These are phyloP conservation scores for Glonium stellatum DNA, from an alignment of 495 filamentous ascomycete species.

Conservation along the genomic window DNA sequence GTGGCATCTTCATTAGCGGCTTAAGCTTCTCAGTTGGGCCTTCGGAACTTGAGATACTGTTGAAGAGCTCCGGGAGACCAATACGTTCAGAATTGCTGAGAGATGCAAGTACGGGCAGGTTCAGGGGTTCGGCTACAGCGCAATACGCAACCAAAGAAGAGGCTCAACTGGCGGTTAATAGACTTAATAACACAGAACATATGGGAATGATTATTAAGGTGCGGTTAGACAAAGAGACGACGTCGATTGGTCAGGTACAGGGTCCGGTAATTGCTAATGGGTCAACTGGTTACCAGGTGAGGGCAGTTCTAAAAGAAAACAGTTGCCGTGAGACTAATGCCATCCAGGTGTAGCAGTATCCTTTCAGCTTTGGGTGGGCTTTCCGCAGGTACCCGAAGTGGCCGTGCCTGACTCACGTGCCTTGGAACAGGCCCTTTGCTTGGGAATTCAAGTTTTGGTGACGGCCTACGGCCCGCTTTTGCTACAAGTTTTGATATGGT, in stretches of 20 bases:
- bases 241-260: constrained; percentile 24
- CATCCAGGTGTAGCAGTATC: no score
- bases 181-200: constrained; percentile 19
- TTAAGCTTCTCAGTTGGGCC: constrained; percentile 21
- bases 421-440: no score
- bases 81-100: constrained; percentile 22
- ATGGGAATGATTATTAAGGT: constrained; percentile 26
- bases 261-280: constrained; percentile 26
- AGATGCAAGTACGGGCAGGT: constrained; percentile 18
- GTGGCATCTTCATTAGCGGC: constrained; percentile 32
- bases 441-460: no score
- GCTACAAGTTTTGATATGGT: no score
- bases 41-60: constrained; percentile 24
- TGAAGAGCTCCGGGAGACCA: constrained; percentile 20
- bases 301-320: background rate
- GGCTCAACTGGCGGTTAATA: constrained; percentile 23
- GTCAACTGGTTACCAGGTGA: constrained; percentile 3
- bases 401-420: no score
- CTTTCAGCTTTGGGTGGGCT: no score
- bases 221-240: constrained; percentile 30
- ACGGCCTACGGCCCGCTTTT: no score
- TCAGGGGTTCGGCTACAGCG: constrained; percentile 30
- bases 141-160: constrained; percentile 24
- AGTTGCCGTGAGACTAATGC: no score
- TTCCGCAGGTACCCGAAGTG: no score